Percentiles rank a stretch among this genome's conserved stretches.
Evolutionary conservation across 2,329 filamentous ascomycete species (phyloP).

Genomic region (Fusarium nygamai): DNA sequence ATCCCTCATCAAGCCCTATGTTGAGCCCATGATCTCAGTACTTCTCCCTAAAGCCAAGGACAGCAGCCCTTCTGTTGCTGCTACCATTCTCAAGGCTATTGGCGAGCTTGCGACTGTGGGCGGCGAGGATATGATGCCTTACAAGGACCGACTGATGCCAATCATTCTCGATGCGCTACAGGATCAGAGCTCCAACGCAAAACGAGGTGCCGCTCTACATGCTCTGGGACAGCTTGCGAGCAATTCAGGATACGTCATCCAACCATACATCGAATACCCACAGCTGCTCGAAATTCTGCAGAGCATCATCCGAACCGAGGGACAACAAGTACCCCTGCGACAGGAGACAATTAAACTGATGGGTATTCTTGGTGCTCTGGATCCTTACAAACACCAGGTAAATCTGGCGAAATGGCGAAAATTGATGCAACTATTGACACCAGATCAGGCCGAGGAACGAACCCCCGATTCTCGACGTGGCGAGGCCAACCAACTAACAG

Average conservation of each 20-base stretch:
- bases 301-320: slow-evolving; percentile 91
- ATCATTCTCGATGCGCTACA: slow-evolving; percentile 71
- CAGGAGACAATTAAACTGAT: slow-evolving; percentile 97
- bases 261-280: slow-evolving; percentile 94
- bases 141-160: slow-evolving; percentile 80
- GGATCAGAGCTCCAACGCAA: slow-evolving; percentile 88
- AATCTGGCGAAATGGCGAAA: neutral
- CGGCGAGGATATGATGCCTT: slow-evolving; percentile 90
- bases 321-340: slow-evolving; percentile 81
- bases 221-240: slow-evolving; percentile 93
- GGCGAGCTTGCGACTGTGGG: slow-evolving; percentile 94
- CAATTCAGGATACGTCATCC: slow-evolving; percentile 97
- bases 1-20: slow-evolving; percentile 92
- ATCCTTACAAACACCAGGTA: slow-evolving; percentile 93
- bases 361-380: slow-evolving; percentile 92
- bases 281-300: slow-evolving; percentile 92
- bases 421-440: slow-evolving; percentile 37
- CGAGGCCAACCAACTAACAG: slow-evolving; percentile 77
- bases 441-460: slow-evolving; percentile 82
- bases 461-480: slow-evolving; percentile 78
- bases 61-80: slow-evolving; percentile 84
- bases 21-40: slow-evolving; percentile 95
- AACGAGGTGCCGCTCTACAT: slow-evolving; percentile 89
- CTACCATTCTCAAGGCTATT: slow-evolving; percentile 94
- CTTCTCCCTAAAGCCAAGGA: slow-evolving; percentile 94